phyloP scores from a whole-genome alignment of 176 grass and related monocot genomes.

The Hyparrhenia diplandra region DNA sequence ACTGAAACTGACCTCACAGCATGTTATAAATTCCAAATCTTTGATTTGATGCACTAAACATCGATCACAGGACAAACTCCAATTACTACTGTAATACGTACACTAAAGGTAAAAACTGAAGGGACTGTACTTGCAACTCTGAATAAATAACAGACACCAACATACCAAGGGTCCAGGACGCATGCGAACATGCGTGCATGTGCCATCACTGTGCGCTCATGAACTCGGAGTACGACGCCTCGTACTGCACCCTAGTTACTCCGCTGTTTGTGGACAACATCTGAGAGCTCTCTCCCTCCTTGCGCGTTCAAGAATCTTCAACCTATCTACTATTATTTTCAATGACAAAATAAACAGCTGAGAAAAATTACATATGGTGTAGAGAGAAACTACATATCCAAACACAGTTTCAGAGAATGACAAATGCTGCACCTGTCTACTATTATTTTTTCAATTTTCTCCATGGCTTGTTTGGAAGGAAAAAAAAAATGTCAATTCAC shows the following conservation, averaged over 20 bases:
- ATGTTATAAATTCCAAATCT: not conserved
- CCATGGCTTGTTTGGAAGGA: no score
- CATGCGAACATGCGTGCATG: conserved; percentile 50
- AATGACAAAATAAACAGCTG: not conserved
- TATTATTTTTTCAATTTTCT: no score
- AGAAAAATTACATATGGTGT: not conserved
- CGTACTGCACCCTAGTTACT: conserved; percentile 44
- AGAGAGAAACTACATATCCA: not conserved
- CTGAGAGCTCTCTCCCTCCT: not conserved
- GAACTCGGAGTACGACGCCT: conserved; percentile 22
- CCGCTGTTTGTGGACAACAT: conserved; percentile 24
- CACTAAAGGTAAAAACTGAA: not conserved
- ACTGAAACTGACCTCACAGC: not conserved
- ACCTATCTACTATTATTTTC: no score
- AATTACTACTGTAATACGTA: not conserved
- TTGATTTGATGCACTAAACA: not conserved
- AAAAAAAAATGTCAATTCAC: no score
- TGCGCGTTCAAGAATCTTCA: not conserved
- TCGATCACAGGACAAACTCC: not conserved
- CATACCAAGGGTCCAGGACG: not conserved
- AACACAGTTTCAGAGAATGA: not conserved
- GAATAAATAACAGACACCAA: conserved; percentile 6
- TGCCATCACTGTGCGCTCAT: conserved; percentile 16
- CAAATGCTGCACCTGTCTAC: no score
- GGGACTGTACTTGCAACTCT: not conserved